Base-by-base conservation (phyloP, 257 asterid species). In the Solanum clarkiae region DNA sequence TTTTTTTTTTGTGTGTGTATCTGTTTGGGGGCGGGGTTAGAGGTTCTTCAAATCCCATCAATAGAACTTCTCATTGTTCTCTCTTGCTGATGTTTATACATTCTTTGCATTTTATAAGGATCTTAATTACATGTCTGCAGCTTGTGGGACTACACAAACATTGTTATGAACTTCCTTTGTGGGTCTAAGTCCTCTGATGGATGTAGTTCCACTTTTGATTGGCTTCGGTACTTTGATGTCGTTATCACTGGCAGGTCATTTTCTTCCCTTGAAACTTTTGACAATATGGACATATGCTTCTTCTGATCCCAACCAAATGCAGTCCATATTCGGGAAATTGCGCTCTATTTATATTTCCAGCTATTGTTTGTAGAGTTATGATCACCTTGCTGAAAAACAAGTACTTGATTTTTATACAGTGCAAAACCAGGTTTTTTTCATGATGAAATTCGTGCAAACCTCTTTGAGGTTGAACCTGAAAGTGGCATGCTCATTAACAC, bases 141-240 rank as follows among this genome's bases (percentile, higher is more conserved):
- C 90, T 92, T 97, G 79, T 97, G 99, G 99, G 99, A 97, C 90
- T 97, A 95, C 83, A 93, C 99, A 80, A 95, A 93, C 85, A 86
- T 94, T 42, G 98, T 97, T 42, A 97, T 97, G 99, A 95, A 93
- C 95, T 97, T 94, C 90, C 98, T 97, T 79, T 95, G 99, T 86
- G 94, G 94, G 68, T 87, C 92, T 22, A 82, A 87, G 84, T 75
- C 90, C 71, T 87, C 26, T 81, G 95, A 92, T 89, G 93, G 88
- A 71, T 80, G 95, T 82, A 82, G 89, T 70, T 84, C 91, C 93
- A 91, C 71, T 82, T 93, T 91, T 87, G 95, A 94, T 84, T 97
- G 99, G 99, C 97, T 97, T 83, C 88, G 85, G 85, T 90, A 92
- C 92, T 97, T 97, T 57, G 97, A 97, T 85, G 93, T 95, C 81